These are phyloP conservation scores for Dactylellina parvicollis DNA, from an alignment of 2,329 filamentous ascomycete genomes.

Conservation along the genomic window DNA sequence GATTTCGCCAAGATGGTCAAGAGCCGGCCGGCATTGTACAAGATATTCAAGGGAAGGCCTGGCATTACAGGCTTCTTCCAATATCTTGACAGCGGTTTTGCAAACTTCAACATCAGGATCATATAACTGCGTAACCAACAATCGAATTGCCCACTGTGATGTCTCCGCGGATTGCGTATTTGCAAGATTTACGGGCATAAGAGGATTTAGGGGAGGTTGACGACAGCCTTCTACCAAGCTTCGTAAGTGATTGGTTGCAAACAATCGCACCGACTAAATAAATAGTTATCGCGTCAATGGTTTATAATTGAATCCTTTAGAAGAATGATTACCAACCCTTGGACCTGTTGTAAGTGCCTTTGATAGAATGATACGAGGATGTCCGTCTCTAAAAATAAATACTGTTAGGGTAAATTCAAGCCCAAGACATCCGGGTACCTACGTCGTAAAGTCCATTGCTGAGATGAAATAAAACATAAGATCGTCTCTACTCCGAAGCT, in stretches of 20 bases:
- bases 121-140: conserved; percentile 97
- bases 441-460: conserved; percentile 89
- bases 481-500: conserved; percentile 88
- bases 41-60: conserved; percentile 92
- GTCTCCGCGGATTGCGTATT: conserved; percentile 63
- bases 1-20: conserved; percentile 96
- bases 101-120: conserved; percentile 97
- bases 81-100: conserved; percentile 92
- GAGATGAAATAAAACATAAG: conserved; percentile 86
- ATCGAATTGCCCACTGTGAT: conserved; percentile 93
- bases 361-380: conserved; percentile 89
- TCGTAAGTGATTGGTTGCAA: conserved; percentile 58
- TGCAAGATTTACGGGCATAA: conserved; percentile 60
- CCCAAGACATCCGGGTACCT: conserved; percentile 59
- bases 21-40: conserved; percentile 90
- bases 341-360: conserved; percentile 92
- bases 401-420: conserved; percentile 4
- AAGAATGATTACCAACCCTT: conserved; percentile 66
- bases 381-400: conserved; percentile 67
- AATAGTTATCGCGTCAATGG: background rate
- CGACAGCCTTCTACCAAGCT: conserved; percentile 60
- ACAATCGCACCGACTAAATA: conserved; percentile 56
- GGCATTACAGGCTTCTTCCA: conserved; percentile 96
- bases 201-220: conserved; percentile 60
- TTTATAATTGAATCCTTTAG: background rate